Conservation (phyloP, 2,329 filamentous ascomycete species). For the Leptographium procerum region DNA sequence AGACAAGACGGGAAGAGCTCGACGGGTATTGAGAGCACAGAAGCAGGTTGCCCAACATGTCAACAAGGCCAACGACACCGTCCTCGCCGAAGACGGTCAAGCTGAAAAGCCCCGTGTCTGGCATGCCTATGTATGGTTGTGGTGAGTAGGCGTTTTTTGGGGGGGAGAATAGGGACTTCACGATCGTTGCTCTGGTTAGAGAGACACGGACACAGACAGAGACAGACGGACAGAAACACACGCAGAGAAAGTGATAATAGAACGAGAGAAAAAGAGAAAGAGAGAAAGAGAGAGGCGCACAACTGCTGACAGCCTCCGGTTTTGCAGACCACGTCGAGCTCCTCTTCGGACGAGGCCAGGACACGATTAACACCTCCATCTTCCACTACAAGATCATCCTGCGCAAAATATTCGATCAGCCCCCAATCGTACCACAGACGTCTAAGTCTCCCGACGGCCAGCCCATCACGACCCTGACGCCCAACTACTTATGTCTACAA, state of each 20-base stretch:
- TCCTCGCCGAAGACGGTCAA: conserved; percentile 45
- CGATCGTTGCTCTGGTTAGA: too few species aligned
- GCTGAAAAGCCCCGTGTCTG: conserved; percentile 47
- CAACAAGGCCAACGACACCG: conserved; percentile 35
- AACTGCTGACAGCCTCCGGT: not conserved
- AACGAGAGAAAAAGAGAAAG: not conserved
- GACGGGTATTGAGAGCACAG: not conserved
- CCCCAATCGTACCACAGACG: conserved; percentile 53
- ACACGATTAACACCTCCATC: conserved; percentile 57
- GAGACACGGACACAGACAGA: too few species aligned
- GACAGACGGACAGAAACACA: too few species aligned
- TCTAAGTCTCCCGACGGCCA: conserved; percentile 46
- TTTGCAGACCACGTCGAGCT: conserved; percentile 58
- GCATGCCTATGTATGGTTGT: conserved; percentile 52
- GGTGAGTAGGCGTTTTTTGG: conserved; percentile 44
- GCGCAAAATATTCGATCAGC: conserved; percentile 57
- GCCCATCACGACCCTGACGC: conserved; percentile 49
- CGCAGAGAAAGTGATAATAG: not conserved
- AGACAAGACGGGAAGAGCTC: not conserved
- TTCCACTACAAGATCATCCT: conserved; percentile 63
- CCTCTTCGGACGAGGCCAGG: conserved; percentile 49
- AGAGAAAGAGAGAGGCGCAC: not conserved
- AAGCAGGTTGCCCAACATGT: conserved; percentile 23
- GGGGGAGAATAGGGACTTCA: not conserved
- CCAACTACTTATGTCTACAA: conserved; percentile 62